These are phyloP conservation scores for Metschnikowia continentalis DNA, from an alignment of 805 yeast species.

Conservation along the genomic window DNA sequence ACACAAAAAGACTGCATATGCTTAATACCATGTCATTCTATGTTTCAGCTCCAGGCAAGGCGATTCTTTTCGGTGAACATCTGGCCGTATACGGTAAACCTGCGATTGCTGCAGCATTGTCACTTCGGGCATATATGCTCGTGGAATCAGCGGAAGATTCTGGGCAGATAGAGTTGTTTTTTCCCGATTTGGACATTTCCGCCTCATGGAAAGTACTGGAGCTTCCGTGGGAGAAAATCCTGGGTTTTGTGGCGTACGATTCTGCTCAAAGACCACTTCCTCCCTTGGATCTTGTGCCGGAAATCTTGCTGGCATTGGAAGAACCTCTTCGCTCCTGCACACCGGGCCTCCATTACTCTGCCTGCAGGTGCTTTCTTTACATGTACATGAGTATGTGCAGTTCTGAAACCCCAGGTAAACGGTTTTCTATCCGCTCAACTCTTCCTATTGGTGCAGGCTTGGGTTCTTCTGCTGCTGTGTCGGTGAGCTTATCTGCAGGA, in stretches of 20 bases:
- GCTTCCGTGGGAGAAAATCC: conserved; percentile 53
- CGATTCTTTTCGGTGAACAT: conserved; percentile 93
- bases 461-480: conserved; percentile 88
- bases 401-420: conserved; percentile 26
- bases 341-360: conserved; percentile 61
- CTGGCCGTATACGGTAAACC: conserved; percentile 92
- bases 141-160: conserved; percentile 48
- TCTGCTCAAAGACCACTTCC: conserved; percentile 23
- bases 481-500: conserved; percentile 80
- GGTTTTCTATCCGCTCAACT: conserved; percentile 71
- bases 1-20: background rate
- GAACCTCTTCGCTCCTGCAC: conserved; percentile 42
- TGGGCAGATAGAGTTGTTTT: conserved; percentile 55
- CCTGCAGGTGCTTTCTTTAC: conserved; percentile 83
- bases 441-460: conserved; percentile 96
- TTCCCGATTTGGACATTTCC: conserved; percentile 70
- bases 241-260: conserved; percentile 6
- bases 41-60: conserved; percentile 95
- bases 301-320: conserved; percentile 48
- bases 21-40: conserved; percentile 36
- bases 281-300: conserved; percentile 59
- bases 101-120: conserved; percentile 93
- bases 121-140: conserved; percentile 75
- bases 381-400: conserved; percentile 54
- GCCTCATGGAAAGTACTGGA: conserved; percentile 59